Conservation (phyloP, 768 basidiomycete genomes). For the Xerocomellus chrysenteron region DNA sequence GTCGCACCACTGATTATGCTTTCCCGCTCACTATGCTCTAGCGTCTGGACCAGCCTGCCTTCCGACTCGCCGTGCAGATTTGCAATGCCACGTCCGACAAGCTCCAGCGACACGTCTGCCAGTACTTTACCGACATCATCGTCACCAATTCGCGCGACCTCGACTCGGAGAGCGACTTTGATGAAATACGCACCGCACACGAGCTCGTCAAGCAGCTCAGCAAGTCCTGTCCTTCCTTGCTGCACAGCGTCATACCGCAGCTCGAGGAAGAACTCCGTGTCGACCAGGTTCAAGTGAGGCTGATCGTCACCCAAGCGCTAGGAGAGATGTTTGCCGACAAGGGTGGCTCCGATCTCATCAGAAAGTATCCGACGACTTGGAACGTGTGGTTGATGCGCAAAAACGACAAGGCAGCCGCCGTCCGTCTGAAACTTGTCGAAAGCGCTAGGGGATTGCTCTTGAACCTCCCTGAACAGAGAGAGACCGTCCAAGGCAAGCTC, state of each 20-base stretch:
- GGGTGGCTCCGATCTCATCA: constrained; percentile 68
- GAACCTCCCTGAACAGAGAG: constrained; percentile 64
- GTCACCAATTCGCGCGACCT: constrained; percentile 54
- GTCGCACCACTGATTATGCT: background rate
- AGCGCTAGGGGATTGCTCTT: constrained; percentile 57
- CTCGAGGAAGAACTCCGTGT: constrained; percentile 87
- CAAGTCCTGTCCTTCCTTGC: constrained; percentile 72
- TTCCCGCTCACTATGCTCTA: constrained; percentile 23
- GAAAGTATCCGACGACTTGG: constrained; percentile 85
- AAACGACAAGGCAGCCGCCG: constrained; percentile 68
- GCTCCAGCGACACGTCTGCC: constrained; percentile 83
- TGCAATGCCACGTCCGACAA: constrained; percentile 84
- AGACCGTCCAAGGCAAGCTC: constrained; percentile 68
- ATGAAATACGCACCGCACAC: constrained; percentile 75
- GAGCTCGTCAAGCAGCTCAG: constrained; percentile 82
- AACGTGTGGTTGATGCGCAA: constrained; percentile 75
- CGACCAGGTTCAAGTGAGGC: constrained; percentile 66
- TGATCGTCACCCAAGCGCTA: constrained; percentile 81
- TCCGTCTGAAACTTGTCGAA: constrained; percentile 82
- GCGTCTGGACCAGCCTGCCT: constrained; percentile 73
- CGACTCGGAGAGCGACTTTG: constrained; percentile 55
- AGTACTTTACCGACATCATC: constrained; percentile 92
- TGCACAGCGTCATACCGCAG: constrained; percentile 90
- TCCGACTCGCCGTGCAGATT: constrained; percentile 80
- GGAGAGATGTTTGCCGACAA: constrained; percentile 90